Conservation (phyloP, 129 eudicot species). For the Flaveria bidentis region DNA sequence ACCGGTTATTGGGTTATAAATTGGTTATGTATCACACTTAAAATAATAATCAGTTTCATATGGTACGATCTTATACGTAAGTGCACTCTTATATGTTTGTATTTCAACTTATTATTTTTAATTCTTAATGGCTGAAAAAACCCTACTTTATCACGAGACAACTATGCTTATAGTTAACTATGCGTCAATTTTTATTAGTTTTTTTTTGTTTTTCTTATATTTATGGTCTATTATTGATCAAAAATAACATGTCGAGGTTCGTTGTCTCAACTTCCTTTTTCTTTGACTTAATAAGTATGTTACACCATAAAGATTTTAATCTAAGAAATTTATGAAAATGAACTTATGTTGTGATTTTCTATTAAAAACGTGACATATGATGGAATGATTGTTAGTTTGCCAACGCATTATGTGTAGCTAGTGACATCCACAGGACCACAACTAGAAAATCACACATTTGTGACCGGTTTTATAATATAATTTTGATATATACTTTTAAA, state of each 20-base stretch:
- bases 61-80: too few relatives aligned
- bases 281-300: neutral
- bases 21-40: too few relatives aligned
- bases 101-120: neutral
- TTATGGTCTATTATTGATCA: neutral
- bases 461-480: too few relatives aligned
- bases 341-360: neutral
- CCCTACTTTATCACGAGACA: neutral
- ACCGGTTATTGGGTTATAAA: too few relatives aligned
- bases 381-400: too few relatives aligned
- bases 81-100: too few relatives aligned
- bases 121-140: neutral
- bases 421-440: too few relatives aligned
- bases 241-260: neutral
- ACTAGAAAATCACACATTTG: too few relatives aligned
- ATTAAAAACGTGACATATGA: neutral
- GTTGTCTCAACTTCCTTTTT: neutral
- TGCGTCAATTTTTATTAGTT: neutral
- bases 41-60: too few relatives aligned
- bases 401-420: too few relatives aligned
- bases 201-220: neutral
- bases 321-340: neutral
- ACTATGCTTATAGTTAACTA: neutral
- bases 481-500: too few relatives aligned
- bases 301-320: neutral